phyloP scores from a whole-genome alignment of 2,329 filamentous ascomycete genomes.

The Alternaria consortialis region DNA sequence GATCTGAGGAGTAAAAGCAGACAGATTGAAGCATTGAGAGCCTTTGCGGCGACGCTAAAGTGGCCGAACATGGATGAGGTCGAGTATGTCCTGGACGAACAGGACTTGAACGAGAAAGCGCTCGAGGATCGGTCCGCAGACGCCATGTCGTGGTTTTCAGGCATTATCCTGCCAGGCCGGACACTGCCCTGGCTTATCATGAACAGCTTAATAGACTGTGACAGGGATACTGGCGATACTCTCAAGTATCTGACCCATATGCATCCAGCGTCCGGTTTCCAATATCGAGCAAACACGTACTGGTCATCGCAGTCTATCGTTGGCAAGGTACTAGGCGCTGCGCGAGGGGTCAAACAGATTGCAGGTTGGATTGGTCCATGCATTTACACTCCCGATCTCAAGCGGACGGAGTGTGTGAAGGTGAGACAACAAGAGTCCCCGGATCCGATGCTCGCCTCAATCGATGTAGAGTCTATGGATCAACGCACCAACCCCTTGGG shows the following conservation, averaged over 20 bases:
- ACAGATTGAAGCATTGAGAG: conserved; percentile 73
- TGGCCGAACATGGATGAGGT: conserved; percentile 77
- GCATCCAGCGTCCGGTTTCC: conserved; percentile 75
- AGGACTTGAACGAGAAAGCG: conserved; percentile 58
- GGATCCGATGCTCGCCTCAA: conserved; percentile 62
- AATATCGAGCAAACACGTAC: conserved; percentile 80
- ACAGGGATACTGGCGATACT: conserved; percentile 71
- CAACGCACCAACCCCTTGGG: conserved; percentile 75
- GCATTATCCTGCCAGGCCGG: conserved; percentile 74
- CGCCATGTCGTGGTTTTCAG: conserved; percentile 80
- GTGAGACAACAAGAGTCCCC: conserved; percentile 69
- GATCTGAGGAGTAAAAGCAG: conserved; percentile 71
- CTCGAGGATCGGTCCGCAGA: conserved; percentile 72
- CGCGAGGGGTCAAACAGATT: conserved; percentile 73
- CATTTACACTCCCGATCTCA: conserved; percentile 71
- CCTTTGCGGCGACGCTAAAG: conserved; percentile 76
- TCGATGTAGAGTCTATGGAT: conserved; percentile 71
- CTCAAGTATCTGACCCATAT: conserved; percentile 74
- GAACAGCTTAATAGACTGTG: conserved; percentile 79
- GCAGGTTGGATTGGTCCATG: conserved; percentile 80
- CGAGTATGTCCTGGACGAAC: conserved; percentile 68
- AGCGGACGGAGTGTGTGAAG: conserved; percentile 73
- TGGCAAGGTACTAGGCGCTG: conserved; percentile 73
- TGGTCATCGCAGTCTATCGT: conserved; percentile 78
- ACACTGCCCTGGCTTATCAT: conserved; percentile 78